These are phyloP conservation scores for Microstegium vimineum DNA, from an alignment of 176 grass and related monocot species.

Conservation along the genomic window DNA sequence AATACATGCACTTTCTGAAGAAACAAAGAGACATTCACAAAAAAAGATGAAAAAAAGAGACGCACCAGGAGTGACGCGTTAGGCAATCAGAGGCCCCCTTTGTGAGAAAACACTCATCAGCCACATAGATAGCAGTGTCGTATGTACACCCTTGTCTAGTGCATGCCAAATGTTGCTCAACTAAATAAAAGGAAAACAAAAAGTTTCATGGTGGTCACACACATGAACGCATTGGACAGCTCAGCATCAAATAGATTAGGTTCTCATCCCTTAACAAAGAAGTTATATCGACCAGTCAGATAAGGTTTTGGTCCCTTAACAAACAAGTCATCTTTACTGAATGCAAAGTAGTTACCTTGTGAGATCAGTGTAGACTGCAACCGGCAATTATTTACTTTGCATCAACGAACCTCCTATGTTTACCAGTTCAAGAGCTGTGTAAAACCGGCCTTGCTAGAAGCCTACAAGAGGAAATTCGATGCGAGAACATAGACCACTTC, in stretches of 20 bases:
- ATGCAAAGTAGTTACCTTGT: not conserved
- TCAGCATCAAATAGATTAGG: not conserved
- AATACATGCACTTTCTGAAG: no score
- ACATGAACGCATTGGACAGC: not conserved
- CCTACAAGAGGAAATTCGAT: no score
- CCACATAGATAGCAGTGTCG: conserved; percentile 15
- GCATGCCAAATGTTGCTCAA: conserved; percentile 25
- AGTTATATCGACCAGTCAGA: not conserved
- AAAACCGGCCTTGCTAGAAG: no score
- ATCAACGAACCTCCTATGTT: not conserved
- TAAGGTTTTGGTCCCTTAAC: not conserved
- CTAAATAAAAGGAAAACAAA: not conserved
- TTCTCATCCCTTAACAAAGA: not conserved
- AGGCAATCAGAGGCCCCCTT: conserved; percentile 4
- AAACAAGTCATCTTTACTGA: not conserved
- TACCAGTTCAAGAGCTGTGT: no score
- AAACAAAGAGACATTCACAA: no score
- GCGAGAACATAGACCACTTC: not conserved
- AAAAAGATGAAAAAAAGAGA: not conserved
- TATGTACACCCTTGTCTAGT: not conserved
- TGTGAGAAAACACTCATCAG: conserved; percentile 26
- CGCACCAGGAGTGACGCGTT: not conserved
- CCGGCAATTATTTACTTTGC: not conserved
- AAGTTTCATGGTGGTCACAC: not conserved
- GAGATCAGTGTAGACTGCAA: not conserved